Conservation (phyloP, 352 stramenopile species). For the Globisporangium barbulae region DNA sequence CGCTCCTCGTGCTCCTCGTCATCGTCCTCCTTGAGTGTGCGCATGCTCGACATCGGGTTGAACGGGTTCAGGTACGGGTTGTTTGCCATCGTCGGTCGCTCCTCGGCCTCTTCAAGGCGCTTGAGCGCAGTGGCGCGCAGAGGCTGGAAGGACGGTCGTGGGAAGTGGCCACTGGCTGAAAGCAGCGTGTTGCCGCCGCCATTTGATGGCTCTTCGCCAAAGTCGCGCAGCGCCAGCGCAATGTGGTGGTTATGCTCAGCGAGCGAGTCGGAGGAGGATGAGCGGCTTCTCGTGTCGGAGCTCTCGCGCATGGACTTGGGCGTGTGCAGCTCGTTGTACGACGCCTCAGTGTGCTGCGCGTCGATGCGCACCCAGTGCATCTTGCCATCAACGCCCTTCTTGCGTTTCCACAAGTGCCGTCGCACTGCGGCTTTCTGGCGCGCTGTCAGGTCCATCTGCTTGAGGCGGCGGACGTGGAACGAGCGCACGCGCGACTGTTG, state of each 20-base stretch:
- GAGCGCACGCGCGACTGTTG: constrained; percentile 78
- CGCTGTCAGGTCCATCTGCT: constrained; percentile 83
- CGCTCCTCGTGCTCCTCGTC: constrained; percentile 22
- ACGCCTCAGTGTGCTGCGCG: constrained; percentile 26
- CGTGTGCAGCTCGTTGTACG: constrained; percentile 51
- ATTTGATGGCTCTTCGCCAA: constrained; percentile 48
- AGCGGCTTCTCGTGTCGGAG: constrained; percentile 27
- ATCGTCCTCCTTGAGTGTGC: constrained; percentile 49
- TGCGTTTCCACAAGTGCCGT: constrained; percentile 72
- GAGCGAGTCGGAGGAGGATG: constrained; percentile 52
- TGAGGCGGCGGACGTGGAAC: constrained; percentile 81
- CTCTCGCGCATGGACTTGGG: constrained; percentile 33
- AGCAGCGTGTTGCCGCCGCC: constrained; percentile 38
- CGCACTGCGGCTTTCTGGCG: constrained; percentile 77
- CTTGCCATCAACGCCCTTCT: constrained; percentile 62
- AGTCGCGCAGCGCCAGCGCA: constrained; percentile 70
- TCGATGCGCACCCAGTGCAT: constrained; percentile 85
- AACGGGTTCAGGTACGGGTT: constrained; percentile 68
- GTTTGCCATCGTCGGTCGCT: constrained; percentile 70
- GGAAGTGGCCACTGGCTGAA: constrained; percentile 32
- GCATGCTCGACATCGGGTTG: constrained; percentile 54
- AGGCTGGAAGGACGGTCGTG: constrained; percentile 59
- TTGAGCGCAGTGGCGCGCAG: constrained; percentile 75
- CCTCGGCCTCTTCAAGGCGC: constrained; percentile 72
- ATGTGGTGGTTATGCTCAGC: constrained; percentile 72